Conservation (phyloP, 768 basidiomycete genomes). For the Tricholoma bakamatsutake region DNA sequence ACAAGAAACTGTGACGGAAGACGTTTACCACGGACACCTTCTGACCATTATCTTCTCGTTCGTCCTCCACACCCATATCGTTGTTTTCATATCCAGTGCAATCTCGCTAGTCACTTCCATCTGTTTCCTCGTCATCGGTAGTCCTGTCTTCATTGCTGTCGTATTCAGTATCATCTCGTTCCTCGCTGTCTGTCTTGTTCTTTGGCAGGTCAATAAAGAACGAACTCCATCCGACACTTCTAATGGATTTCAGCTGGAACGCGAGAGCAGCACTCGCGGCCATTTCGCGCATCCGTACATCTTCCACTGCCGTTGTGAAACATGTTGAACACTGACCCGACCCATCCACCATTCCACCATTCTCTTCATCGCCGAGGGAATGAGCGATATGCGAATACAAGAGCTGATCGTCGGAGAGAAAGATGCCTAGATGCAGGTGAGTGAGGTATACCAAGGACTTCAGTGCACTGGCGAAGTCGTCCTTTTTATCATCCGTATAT, state of each 20-base stretch:
- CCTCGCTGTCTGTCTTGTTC: conserved; percentile 4
- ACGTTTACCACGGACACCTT: conserved; percentile 31
- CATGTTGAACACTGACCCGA: conserved; percentile 34
- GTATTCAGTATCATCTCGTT: conserved; percentile 13
- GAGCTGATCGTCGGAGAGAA: conserved; percentile 50
- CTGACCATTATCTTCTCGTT: conserved; percentile 37
- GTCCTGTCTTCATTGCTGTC: conserved; percentile 2
- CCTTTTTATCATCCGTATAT: conserved; percentile 22
- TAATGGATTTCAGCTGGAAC: conserved; percentile 35
- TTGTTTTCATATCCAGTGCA: conserved; percentile 24
- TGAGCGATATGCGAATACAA: conserved; percentile 44
- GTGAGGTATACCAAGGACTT: conserved; percentile 40
- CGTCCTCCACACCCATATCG: conserved; percentile 34
- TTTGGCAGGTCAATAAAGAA: conserved; percentile 27
- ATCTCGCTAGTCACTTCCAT: neutral
- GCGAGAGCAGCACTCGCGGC: conserved; percentile 41
- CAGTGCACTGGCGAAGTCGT: conserved; percentile 36
- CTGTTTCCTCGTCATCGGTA: neutral
- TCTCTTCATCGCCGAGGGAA: conserved; percentile 23
- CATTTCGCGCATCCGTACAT: conserved; percentile 40
- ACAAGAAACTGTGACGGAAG: neutral
- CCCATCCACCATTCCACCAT: conserved; percentile 18
- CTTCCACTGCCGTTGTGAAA: conserved; percentile 17
- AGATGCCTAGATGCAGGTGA: conserved; percentile 55
- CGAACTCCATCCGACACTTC: conserved; percentile 47